Conservation (phyloP, 2,329 filamentous ascomycete genomes). For the Venturia pyrina region DNA sequence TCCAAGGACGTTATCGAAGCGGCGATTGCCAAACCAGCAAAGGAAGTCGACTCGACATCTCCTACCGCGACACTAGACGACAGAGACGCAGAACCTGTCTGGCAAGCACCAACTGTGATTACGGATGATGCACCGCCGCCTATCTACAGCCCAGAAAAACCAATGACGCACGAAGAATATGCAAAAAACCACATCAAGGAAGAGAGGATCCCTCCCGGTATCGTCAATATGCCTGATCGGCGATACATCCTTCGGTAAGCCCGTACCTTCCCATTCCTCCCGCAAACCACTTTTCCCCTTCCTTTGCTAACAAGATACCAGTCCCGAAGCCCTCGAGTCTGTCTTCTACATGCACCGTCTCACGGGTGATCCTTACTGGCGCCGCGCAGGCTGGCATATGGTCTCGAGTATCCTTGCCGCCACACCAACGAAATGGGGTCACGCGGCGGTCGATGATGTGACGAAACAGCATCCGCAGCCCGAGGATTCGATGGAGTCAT, state of each 20-base stretch:
- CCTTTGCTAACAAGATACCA: constrained; percentile 10
- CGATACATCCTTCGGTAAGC: constrained; percentile 52
- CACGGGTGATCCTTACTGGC: constrained; percentile 56
- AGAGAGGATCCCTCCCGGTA: constrained; percentile 43
- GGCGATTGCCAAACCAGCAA: background rate
- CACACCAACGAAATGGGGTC: constrained; percentile 52
- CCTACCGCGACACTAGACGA: background rate
- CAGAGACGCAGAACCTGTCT: background rate
- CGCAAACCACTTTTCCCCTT: background rate
- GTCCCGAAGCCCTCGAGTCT: constrained; percentile 69
- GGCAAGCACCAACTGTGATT: constrained; percentile 6
- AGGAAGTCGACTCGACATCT: background rate
- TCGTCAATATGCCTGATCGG: constrained; percentile 44
- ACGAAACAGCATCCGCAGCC: constrained; percentile 36
- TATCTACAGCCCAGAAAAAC: constrained; percentile 13
- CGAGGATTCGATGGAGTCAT: constrained; percentile 55
- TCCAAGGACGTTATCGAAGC: background rate
- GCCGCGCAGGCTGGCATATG: constrained; percentile 65
- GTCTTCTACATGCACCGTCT: constrained; percentile 70
- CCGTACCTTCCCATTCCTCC: background rate
- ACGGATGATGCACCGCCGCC: constrained; percentile 6
- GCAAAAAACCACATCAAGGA: constrained; percentile 28
- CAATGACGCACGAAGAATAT: constrained; percentile 25
- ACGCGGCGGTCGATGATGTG: constrained; percentile 58
- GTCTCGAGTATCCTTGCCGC: constrained; percentile 53